Percentiles rank a stretch among this genome's conserved stretches.
phyloP scores from a whole-genome alignment of 2,329 filamentous ascomycete genomes.

The Beauveria medogensis region DNA sequence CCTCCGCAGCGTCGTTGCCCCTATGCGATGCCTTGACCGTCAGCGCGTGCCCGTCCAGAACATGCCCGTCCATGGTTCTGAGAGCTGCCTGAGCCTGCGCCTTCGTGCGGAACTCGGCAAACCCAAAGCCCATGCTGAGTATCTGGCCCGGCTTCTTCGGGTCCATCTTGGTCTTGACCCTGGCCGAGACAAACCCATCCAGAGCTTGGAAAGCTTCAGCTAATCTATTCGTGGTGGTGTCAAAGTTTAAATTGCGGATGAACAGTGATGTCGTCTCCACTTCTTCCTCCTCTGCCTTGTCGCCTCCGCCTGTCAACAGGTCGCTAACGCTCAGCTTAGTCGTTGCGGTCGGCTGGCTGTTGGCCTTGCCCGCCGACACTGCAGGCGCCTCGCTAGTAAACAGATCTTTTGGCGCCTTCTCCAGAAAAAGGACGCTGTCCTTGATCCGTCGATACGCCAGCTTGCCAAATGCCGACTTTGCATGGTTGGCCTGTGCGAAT shows the following conservation, averaged over 20 bases:
- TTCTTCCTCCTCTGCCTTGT: conserved; percentile 44
- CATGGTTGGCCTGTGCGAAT: conserved; percentile 70
- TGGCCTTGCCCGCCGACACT: conserved; percentile 19
- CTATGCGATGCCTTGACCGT: conserved; percentile 81
- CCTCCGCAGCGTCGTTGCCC: conserved; percentile 78
- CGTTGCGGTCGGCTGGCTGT: conserved; percentile 33
- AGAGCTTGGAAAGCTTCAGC: conserved; percentile 71
- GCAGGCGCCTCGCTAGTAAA: conserved; percentile 38
- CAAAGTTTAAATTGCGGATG: conserved; percentile 89
- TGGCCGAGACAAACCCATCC: conserved; percentile 80
- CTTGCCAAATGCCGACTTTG: conserved; percentile 73
- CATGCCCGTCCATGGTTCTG: conserved; percentile 78
- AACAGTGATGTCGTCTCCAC: conserved; percentile 72
- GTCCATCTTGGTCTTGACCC: conserved; percentile 88
- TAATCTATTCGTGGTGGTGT: conserved; percentile 70
- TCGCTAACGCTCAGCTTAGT: conserved; percentile 62
- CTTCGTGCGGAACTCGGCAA: conserved; percentile 78
- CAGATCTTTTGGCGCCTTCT: conserved; percentile 82
- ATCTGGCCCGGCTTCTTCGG: conserved; percentile 82
- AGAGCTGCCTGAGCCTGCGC: conserved; percentile 72
- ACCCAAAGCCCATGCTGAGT: conserved; percentile 96
- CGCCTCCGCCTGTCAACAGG: conserved; percentile 49
- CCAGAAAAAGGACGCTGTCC: conserved; percentile 83
- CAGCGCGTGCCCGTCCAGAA: conserved; percentile 80
- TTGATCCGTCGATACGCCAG: conserved; percentile 87